Evolutionary conservation across 2,329 filamentous ascomycete genomes (phyloP).

Genomic region (Phialemoniopsis sp.): DNA sequence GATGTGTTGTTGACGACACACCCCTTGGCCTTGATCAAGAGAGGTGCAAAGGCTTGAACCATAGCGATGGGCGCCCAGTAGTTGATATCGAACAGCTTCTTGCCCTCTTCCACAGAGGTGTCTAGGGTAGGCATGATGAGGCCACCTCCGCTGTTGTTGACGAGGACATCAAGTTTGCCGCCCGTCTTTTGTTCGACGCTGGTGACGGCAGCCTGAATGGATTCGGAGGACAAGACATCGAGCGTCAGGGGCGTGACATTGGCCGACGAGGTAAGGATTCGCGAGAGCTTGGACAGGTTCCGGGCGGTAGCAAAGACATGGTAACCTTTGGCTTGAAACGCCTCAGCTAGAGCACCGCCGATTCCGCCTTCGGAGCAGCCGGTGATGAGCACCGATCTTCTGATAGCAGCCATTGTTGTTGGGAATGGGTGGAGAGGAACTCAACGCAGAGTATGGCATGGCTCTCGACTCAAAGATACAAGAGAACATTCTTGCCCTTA

Average conservation of each 20-base stretch:
- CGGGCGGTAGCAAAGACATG: slow-evolving; percentile 23
- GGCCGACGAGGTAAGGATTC: slow-evolving; percentile 6
- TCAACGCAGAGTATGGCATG: too few species aligned
- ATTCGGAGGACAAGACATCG: slow-evolving; percentile 15
- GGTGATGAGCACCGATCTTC: slow-evolving; percentile 23
- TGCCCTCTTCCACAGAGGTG: slow-evolving; percentile 23
- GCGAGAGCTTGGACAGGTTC: slow-evolving; percentile 16
- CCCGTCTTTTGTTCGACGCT: slow-evolving; percentile 11
- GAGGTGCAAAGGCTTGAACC: slow-evolving; percentile 27
- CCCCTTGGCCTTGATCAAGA: slow-evolving; percentile 17
- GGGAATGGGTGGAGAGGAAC: too few species aligned
- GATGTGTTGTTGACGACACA: slow-evolving; percentile 16
- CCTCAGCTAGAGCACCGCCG: slow-evolving; percentile 21
- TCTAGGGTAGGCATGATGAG: slow-evolving; percentile 33
- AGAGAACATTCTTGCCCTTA: too few species aligned
- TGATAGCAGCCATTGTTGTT: too few species aligned
- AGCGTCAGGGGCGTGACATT: slow-evolving; percentile 14
- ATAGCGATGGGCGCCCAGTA: slow-evolving; percentile 30
- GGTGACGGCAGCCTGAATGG: slow-evolving; percentile 11
- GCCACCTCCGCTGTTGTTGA: slow-evolving; percentile 23
- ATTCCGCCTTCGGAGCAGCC: slow-evolving; percentile 27
- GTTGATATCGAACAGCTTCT: slow-evolving; percentile 36
- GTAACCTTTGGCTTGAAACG: slow-evolving; percentile 18
- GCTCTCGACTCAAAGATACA: too few species aligned
- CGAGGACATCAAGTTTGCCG: slow-evolving; percentile 18